phyloP scores from a whole-genome alignment of 2,329 filamentous ascomycete genomes.

The Colletotrichum sp. region DNA sequence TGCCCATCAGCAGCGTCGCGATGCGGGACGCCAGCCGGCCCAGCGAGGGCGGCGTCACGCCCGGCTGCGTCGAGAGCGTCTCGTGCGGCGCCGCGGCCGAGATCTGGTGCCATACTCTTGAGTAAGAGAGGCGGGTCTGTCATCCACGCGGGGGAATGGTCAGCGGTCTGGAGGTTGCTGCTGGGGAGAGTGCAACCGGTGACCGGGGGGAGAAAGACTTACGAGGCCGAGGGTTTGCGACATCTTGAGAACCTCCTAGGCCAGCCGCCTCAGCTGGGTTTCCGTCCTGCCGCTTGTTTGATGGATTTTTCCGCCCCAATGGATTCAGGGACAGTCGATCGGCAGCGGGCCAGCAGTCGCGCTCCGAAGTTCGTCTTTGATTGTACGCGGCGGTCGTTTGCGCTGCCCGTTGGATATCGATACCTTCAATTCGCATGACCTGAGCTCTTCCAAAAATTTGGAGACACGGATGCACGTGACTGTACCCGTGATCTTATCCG shows the following conservation, averaged over 20 bases:
- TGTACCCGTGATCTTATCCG: background rate
- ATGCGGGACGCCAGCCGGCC: slow-evolving; percentile 89
- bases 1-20: slow-evolving; percentile 90
- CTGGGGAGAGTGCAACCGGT: background rate
- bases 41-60: slow-evolving; percentile 75
- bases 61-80: slow-evolving; percentile 61
- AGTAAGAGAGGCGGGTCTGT: slow-evolving; percentile 95
- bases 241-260: slow-evolving; percentile 54
- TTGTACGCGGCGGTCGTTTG: slow-evolving; percentile 6
- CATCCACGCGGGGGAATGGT: background rate
- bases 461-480: background rate
- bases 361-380: background rate
- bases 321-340: background rate
- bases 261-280: slow-evolving; percentile 4
- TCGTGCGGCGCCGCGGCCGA: slow-evolving; percentile 73
- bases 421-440: background rate
- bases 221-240: slow-evolving; percentile 82
- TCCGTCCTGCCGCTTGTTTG: background rate
- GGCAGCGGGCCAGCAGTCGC: slow-evolving; percentile 24
- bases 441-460: slow-evolving; percentile 14
- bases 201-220: slow-evolving; percentile 30
- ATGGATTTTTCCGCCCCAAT: background rate
- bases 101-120: slow-evolving; percentile 88
- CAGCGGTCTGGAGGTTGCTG: background rate
- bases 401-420: background rate